phyloP scores from a whole-genome alignment of 495 filamentous ascomycete genomes.

The Xylaria palmicola region DNA sequence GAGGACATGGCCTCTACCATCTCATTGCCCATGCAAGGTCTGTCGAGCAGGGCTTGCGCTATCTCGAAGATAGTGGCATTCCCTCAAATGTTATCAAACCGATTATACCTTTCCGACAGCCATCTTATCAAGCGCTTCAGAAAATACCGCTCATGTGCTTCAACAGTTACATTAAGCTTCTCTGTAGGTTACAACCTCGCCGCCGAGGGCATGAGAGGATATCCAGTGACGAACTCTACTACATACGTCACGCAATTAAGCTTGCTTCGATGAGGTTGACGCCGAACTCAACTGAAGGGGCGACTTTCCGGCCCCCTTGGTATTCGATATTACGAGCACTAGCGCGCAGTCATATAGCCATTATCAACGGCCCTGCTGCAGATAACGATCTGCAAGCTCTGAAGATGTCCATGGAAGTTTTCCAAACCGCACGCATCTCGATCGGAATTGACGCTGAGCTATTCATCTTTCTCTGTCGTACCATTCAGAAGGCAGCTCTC shows the following conservation, averaged over 20 bases:
- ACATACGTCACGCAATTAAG: conserved; percentile 29
- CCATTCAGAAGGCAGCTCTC: conserved; percentile 21
- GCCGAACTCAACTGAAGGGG: conserved; percentile 23
- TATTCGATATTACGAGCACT: conserved; percentile 26
- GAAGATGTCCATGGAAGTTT: conserved; percentile 15
- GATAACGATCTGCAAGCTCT: conserved; percentile 24
- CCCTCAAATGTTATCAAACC: conserved; percentile 15
- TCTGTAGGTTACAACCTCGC: conserved; percentile 33
- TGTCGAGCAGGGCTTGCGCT: conserved; percentile 29
- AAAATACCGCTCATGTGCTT: conserved; percentile 29
- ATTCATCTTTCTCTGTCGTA: conserved; percentile 26
- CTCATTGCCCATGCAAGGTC: conserved; percentile 36
- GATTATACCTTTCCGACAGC: conserved; percentile 13
- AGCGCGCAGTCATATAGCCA: conserved; percentile 22
- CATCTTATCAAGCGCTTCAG: conserved; percentile 20
- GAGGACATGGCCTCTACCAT: conserved; percentile 31
- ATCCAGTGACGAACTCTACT: conserved; percentile 11
- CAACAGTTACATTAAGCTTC: conserved; percentile 39
- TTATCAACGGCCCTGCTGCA: conserved; percentile 18
- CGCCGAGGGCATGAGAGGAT: conserved; percentile 16
- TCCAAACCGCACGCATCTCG: conserved; percentile 9
- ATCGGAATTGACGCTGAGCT: conserved; percentile 23
- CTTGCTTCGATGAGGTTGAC: conserved; percentile 21
- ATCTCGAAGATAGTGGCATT: conserved; percentile 36
- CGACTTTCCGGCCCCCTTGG: conserved; percentile 28